These are phyloP conservation scores for Sphaerosporella brunnea DNA, from an alignment of 495 filamentous ascomycete genomes.

Conservation along the genomic window DNA sequence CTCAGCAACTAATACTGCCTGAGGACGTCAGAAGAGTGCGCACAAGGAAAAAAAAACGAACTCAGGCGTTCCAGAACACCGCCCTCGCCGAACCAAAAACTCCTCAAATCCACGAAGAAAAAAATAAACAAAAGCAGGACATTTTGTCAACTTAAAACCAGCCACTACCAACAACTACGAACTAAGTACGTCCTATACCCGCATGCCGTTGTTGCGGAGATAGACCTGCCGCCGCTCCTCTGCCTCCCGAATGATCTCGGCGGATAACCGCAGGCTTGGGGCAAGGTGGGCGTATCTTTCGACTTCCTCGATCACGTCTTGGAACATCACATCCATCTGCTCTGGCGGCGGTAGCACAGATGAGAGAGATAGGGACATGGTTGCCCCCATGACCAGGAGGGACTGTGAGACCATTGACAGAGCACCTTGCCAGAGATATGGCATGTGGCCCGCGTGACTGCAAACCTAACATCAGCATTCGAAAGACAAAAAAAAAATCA, in stretches of 20 bases:
- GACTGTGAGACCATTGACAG: conserved; percentile 67
- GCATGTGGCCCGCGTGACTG: conserved; percentile 65
- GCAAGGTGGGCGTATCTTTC: conserved; percentile 55
- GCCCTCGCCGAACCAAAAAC: too few species aligned
- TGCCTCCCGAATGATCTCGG: conserved; percentile 63
- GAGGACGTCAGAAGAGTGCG: too few species aligned
- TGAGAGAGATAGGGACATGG: conserved; percentile 57
- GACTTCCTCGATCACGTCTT: conserved; percentile 53
- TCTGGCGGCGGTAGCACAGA: conserved; percentile 46
- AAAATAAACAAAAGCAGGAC: too few species aligned
- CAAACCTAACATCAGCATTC: not conserved
- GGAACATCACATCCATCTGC: conserved; percentile 55
- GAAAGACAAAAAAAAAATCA: too few species aligned
- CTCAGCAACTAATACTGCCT: too few species aligned
- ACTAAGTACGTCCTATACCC: too few species aligned
- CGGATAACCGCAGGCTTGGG: conserved; percentile 51
- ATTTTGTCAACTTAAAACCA: too few species aligned
- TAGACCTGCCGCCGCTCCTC: conserved; percentile 38
- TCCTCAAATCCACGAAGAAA: too few species aligned
- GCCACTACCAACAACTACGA: too few species aligned
- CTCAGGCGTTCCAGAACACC: too few species aligned
- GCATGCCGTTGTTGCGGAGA: not conserved
- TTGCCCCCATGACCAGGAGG: conserved; percentile 64
- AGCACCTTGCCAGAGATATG: conserved; percentile 74
- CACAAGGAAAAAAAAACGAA: too few species aligned